Evolutionary conservation across 495 filamentous ascomycete genomes (phyloP).

Genomic region (Aspergillus indologenus): DNA sequence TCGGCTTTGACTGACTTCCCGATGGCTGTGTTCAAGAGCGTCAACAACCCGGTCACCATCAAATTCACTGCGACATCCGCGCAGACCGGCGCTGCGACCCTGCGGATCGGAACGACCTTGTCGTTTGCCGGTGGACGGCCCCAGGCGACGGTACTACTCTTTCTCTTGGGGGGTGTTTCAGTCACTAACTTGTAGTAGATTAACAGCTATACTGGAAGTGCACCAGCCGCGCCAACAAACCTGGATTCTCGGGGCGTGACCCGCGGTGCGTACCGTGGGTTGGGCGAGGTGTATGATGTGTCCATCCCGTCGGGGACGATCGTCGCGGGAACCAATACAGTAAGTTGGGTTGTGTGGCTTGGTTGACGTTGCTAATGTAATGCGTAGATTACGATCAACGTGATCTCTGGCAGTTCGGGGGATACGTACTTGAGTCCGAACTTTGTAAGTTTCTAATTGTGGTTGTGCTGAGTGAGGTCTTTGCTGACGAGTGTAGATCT

Average conservation of each 20-base stretch:
- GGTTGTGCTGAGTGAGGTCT: neutral
- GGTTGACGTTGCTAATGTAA: neutral
- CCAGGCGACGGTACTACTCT: constrained; percentile 27
- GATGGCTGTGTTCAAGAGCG: constrained; percentile 62
- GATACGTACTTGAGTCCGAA: constrained; percentile 55
- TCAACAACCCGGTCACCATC: constrained; percentile 62
- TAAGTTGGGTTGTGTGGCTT: constrained; percentile 10
- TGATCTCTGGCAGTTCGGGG: constrained; percentile 57
- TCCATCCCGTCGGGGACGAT: constrained; percentile 54
- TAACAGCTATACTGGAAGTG: constrained; percentile 47
- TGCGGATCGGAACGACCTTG: constrained; percentile 63
- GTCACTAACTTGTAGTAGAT: constrained; percentile 25
- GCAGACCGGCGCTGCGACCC: constrained; percentile 51
- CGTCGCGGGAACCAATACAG: constrained; percentile 56
- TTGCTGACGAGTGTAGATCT: constrained; percentile 39
- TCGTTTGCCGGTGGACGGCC: constrained; percentile 52
- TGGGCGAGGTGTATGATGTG: constrained; percentile 60
- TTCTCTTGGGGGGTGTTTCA: neutral
- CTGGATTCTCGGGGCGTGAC: constrained; percentile 64
- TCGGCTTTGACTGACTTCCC: constrained; percentile 52
- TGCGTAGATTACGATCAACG: constrained; percentile 51
- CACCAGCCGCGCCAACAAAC: constrained; percentile 56
- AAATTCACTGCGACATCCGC: constrained; percentile 53
- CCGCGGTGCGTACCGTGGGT: constrained; percentile 59
- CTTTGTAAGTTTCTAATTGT: constrained; percentile 44